Percentiles rank a stretch among this genome's conserved stretches.
Evolutionary conservation across 345 rosid genomes (phyloP).

Genomic region (rapeseed (Brassica napus)): DNA sequence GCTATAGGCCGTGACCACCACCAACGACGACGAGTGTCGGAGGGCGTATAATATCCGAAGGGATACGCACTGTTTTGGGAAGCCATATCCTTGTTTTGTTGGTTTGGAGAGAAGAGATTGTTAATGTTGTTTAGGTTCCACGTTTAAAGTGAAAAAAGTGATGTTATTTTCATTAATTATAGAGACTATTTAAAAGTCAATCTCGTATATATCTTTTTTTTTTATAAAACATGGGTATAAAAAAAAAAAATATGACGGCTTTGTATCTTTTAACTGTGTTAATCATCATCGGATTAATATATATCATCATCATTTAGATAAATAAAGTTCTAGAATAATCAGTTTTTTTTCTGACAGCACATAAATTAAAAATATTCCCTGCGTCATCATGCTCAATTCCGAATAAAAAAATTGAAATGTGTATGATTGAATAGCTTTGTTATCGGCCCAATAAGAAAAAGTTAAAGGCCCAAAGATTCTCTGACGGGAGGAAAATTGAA

Average conservation of each 20-base stretch:
- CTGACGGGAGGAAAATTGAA: too few species aligned
- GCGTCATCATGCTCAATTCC: background rate
- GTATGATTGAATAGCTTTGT: background rate
- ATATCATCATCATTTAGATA: background rate
- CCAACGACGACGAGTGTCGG: background rate
- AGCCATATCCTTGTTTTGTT: background rate
- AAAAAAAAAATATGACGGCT: too few species aligned
- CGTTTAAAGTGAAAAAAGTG: background rate
- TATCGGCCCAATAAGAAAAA: background rate
- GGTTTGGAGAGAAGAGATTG: background rate
- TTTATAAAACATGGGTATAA: background rate
- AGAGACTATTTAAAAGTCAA: background rate
- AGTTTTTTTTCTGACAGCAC: background rate
- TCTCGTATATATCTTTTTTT: background rate
- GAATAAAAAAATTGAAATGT: background rate
- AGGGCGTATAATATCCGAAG: background rate
- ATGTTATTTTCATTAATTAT: background rate
- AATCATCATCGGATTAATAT: background rate
- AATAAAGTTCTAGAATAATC: background rate
- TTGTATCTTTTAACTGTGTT: too few species aligned
- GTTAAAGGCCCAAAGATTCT: background rate
- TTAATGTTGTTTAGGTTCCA: background rate
- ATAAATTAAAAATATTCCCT: background rate
- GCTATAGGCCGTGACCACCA: background rate
- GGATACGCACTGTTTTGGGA: background rate